Evolutionary conservation across 1,139 yeast genomes (phyloP), one percentile per base, ranked within the genome.

Genomic region (Hanseniaspora gamundiae): DNA sequence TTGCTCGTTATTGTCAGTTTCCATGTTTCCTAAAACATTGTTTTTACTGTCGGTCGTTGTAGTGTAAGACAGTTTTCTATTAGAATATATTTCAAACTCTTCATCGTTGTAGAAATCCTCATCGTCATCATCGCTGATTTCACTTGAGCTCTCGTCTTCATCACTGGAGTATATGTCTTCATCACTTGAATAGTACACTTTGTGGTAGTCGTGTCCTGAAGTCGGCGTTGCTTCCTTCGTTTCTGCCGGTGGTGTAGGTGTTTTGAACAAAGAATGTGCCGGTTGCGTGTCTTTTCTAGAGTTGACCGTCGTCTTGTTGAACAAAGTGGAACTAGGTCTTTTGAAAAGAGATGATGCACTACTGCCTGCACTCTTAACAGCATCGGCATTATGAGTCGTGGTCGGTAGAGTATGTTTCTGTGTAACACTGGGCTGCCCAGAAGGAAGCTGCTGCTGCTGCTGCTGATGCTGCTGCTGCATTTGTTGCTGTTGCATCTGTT

Each of bases 381-480:
- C 60, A 9, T 47, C 51, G 10, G 55, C 46, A 22, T 49, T 59
- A 52, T 48, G 53, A 42, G 57, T 62, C 58, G 45, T 57, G 47
- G 44, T 39, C 26, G 9, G 9, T 9, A 24, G n/a, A n/a, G n/a
- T n/a, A n/a, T n/a, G n/a, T n/a, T n/a, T n/a, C n/a, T n/a, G n/a
- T n/a, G n/a, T 24, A 9, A 6, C 26, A 24, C 26, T 24, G 26
- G 26, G 11, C 16, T 14, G 48, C 11, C 22, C n/a, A n/a, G n/a
- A n/a, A n/a, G n/a, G n/a, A n/a, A n/a, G 47, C 17, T 19, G 36
- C 16, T 20, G 33, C 20, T 42, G 54, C 38, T 52, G 55, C 16
- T 57, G 53, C 46, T 39, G 49, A 54, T 48, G 46, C 11, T 24
- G 47, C 17, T 19, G 36, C 16, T 20, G 33, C 20, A 42, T 53